Conservation (phyloP, 202 grass and related monocot genomes). For the Elaeis oleifera region DNA sequence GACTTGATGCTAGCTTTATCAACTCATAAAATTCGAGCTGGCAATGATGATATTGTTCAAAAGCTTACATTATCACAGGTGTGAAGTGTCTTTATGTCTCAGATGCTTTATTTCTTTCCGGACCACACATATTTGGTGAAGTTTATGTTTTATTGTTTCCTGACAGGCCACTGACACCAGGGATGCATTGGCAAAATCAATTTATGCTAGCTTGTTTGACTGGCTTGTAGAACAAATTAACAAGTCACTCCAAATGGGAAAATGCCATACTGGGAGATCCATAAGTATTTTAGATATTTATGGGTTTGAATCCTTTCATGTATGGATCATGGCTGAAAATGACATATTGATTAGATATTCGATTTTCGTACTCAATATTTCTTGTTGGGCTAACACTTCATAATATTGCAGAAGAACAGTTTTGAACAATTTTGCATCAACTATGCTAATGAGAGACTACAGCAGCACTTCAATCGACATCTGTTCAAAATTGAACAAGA, state of each 20-base stretch:
- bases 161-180: slow-evolving; percentile 76
- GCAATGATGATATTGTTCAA: slow-evolving; percentile 83
- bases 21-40: slow-evolving; percentile 77
- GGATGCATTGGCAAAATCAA: slow-evolving; percentile 90
- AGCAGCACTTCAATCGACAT: slow-evolving; percentile 94
- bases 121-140: too few species aligned
- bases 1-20: slow-evolving; percentile 71
- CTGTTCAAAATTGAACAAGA: slow-evolving; percentile 96
- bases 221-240: slow-evolving; percentile 95
- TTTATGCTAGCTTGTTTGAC: slow-evolving; percentile 85
- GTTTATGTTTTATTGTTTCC: slow-evolving; percentile 6
- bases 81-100: not conserved
- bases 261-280: slow-evolving; percentile 45
- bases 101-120: too few species aligned
- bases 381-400: not conserved
- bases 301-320: slow-evolving; percentile 92
- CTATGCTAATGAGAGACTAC: slow-evolving; percentile 96
- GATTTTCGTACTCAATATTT: not conserved
- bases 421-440: slow-evolving; percentile 99
- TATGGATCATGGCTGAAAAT: slow-evolving; percentile 25
- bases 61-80: slow-evolving; percentile 84
- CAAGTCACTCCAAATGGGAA: slow-evolving; percentile 54
- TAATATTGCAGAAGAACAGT: slow-evolving; percentile 68
- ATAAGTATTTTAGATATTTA: slow-evolving; percentile 99
- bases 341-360: not conserved